Evolutionary conservation across 352 stramenopile species (phyloP).

Genomic region (Phytophthora agathidicida): DNA sequence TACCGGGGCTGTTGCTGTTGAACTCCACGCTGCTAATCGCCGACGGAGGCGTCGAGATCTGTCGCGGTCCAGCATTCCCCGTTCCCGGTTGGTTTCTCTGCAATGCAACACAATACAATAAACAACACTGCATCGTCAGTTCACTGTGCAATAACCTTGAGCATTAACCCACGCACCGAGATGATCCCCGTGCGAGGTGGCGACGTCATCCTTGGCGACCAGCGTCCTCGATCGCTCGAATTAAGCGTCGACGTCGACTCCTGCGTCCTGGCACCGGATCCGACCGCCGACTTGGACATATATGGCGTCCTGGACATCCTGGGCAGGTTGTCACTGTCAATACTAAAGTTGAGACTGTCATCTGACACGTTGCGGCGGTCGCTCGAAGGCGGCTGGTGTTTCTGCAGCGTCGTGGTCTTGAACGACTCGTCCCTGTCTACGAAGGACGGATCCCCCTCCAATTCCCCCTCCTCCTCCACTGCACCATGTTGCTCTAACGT

Average conservation of each 20-base stretch:
- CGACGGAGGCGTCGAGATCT: constrained; percentile 59
- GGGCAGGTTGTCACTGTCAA: constrained; percentile 66
- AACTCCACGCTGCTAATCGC: constrained; percentile 79
- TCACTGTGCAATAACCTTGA: neutral
- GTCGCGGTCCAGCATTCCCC: constrained; percentile 23
- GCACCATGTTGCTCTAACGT: neutral
- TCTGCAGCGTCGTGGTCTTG: constrained; percentile 75
- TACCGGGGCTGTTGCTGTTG: constrained; percentile 58
- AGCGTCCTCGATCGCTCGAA: constrained; percentile 54
- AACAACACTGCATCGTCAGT: constrained; percentile 6
- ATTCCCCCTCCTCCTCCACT: constrained; percentile 26
- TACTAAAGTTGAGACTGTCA: constrained; percentile 63
- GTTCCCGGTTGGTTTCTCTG: constrained; percentile 18
- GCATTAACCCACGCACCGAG: constrained; percentile 35
- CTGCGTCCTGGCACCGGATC: constrained; percentile 33
- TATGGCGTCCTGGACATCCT: constrained; percentile 73
- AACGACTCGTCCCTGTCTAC: constrained; percentile 63
- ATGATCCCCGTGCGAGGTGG: constrained; percentile 56
- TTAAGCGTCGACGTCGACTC: constrained; percentile 51
- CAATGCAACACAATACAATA: no score
- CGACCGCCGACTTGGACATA: constrained; percentile 46
- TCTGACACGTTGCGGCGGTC: constrained; percentile 35
- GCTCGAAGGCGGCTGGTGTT: constrained; percentile 27
- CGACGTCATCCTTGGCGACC: constrained; percentile 63
- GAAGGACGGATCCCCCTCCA: constrained; percentile 49